These are phyloP conservation scores for Passalora sequoiae DNA, from an alignment of 2,329 filamentous ascomycete species.

Conservation along the genomic window DNA sequence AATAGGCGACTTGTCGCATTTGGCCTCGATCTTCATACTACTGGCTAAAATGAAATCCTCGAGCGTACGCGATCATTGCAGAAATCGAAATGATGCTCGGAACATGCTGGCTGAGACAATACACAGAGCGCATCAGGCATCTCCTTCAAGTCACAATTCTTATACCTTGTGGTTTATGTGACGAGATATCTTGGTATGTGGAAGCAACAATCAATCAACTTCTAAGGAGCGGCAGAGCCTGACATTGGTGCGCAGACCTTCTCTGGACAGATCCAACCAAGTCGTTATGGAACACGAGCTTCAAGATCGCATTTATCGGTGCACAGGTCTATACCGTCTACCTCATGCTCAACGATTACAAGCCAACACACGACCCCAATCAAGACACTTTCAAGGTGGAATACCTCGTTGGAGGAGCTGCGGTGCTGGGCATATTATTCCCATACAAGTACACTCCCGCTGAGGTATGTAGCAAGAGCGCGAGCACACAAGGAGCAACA, in stretches of 20 bases:
- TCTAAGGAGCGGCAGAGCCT: slow-evolving; percentile 9
- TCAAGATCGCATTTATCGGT: slow-evolving; percentile 92
- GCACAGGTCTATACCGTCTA: slow-evolving; percentile 93
- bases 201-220: neutral
- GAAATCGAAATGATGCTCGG: neutral
- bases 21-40: slow-evolving; percentile 88
- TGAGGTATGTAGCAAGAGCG: slow-evolving; percentile 46
- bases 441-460: slow-evolving; percentile 76
- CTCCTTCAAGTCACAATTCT: slow-evolving; percentile 96
- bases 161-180: slow-evolving; percentile 90
- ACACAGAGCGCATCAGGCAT: slow-evolving; percentile 90
- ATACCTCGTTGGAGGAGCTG: slow-evolving; percentile 80
- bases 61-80: slow-evolving; percentile 57
- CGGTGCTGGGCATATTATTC: slow-evolving; percentile 72
- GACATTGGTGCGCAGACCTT: slow-evolving; percentile 56
- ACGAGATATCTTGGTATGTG: slow-evolving; percentile 69
- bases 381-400: slow-evolving; percentile 96
- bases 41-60: slow-evolving; percentile 90
- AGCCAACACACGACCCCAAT: slow-evolving; percentile 94
- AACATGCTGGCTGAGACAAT: slow-evolving; percentile 4
- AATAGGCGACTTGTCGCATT: slow-evolving; percentile 87
- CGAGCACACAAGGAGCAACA: neutral
- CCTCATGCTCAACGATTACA: slow-evolving; percentile 96
- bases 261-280: slow-evolving; percentile 67
- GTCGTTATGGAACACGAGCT: slow-evolving; percentile 78